phyloP scores from a whole-genome alignment of 345 rosid genomes.

The Salix suchowensis region DNA sequence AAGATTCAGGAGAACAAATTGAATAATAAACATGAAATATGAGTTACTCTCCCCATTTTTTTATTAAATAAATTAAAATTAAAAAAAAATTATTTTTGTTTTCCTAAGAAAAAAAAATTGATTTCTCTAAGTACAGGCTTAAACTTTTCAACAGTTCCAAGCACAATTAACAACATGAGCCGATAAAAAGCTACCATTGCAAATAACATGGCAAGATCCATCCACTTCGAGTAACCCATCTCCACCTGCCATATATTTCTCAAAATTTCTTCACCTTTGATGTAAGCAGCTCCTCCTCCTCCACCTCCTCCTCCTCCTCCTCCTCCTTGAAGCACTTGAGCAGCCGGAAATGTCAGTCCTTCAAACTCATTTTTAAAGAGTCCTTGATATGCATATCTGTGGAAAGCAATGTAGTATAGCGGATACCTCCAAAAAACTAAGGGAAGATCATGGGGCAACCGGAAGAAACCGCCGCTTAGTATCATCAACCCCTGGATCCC shows the following conservation, averaged over 20 bases:
- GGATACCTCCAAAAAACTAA: not conserved
- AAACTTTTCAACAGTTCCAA: conserved; percentile 5
- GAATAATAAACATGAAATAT: too few species aligned
- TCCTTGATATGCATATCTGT: conserved; percentile 40
- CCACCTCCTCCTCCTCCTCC: conserved; percentile 12
- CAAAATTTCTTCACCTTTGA: conserved; percentile 33
- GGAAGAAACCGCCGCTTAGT: not conserved
- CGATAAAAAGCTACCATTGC: conserved; percentile 44
- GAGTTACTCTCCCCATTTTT: too few species aligned
- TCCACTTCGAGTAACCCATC: conserved; percentile 52
- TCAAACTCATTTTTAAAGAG: conserved; percentile 46
- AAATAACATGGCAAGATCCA: conserved; percentile 38
- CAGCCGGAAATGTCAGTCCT: conserved; percentile 30
- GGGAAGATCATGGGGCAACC: not conserved
- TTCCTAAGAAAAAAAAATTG: not conserved
- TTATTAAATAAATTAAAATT: too few species aligned
- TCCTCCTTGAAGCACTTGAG: not conserved
- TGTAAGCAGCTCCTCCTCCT: conserved; percentile 3
- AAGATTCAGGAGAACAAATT: too few species aligned
- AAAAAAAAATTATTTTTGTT: not conserved
- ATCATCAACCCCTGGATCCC: conserved; percentile 58
- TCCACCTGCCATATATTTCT: conserved; percentile 40
- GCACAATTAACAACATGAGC: conserved; percentile 17
- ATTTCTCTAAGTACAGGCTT: conserved; percentile 5
- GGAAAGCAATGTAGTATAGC: not conserved